Evolutionary conservation across 192 early-diverging fungal genomes (phyloP).

Genomic region (Backusella parvicylindrica): DNA sequence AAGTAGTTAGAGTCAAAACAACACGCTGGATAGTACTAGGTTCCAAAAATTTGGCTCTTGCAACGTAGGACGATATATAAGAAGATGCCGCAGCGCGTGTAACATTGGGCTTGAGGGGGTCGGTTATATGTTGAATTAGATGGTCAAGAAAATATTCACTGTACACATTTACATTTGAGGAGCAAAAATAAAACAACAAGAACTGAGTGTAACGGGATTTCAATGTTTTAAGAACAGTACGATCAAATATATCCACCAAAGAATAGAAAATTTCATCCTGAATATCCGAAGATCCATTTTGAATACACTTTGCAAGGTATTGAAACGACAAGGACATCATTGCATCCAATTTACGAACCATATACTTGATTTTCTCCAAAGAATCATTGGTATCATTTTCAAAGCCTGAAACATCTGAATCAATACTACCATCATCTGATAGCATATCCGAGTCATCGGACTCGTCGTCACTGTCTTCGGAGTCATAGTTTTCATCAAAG

Average conservation of each 20-base stretch:
- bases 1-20: conserved; percentile 62
- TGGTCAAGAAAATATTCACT: conserved; percentile 76
- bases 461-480: conserved; percentile 36
- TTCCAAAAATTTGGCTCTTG: conserved; percentile 75
- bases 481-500: conserved; percentile 31
- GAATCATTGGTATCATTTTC: conserved; percentile 13
- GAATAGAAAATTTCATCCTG: conserved; percentile 58
- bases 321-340: conserved; percentile 65
- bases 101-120: conserved; percentile 57
- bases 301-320: conserved; percentile 44
- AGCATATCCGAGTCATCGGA: conserved; percentile 45
- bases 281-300: conserved; percentile 15
- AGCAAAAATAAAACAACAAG: conserved; percentile 78
- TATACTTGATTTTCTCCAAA: conserved; percentile 39
- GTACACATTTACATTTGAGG: conserved; percentile 55
- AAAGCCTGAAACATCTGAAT: conserved; percentile 29
- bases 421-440: not conserved
- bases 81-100: conserved; percentile 76
- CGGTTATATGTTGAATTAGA: conserved; percentile 57
- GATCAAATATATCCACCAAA: conserved; percentile 77
- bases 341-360: conserved; percentile 70
- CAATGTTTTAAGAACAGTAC: conserved; percentile 78
- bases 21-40: conserved; percentile 56
- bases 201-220: conserved; percentile 92
- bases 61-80: conserved; percentile 85